Percentiles rank a stretch among this genome's conserved stretches.
Evolutionary conservation across 2,329 filamentous ascomycete genomes (phyloP).

Genomic region (Zalaria sp.): DNA sequence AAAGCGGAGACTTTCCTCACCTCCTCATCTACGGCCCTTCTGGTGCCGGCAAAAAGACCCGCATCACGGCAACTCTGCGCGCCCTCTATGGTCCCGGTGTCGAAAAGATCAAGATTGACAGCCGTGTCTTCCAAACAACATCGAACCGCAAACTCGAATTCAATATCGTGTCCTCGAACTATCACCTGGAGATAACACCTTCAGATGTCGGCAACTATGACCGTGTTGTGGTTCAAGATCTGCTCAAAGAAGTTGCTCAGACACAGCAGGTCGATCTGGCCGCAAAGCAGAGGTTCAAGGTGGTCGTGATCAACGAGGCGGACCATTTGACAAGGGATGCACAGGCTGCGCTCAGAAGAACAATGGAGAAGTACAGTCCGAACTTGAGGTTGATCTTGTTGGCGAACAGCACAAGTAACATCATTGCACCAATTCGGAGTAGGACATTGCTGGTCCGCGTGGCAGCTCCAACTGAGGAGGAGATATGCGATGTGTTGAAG

Average conservation of each 20-base stretch:
- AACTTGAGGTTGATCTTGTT: conserved; percentile 84
- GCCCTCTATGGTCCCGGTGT: conserved; percentile 91
- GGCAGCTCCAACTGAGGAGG: conserved; percentile 68
- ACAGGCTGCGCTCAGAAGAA: conserved; percentile 83
- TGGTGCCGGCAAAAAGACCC: conserved; percentile 93
- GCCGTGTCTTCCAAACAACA: conserved; percentile 87
- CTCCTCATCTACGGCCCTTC: conserved; percentile 94
- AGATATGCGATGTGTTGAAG: conserved; percentile 67
- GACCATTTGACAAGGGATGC: conserved; percentile 89
- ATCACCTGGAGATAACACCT: conserved; percentile 96
- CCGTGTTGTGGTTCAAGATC: conserved; percentile 85
- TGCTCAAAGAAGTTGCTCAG: conserved; percentile 95
- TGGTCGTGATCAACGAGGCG: conserved; percentile 97
- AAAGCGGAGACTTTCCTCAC: conserved; percentile 95
- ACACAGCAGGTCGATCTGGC: conserved; percentile 95
- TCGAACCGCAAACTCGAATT: conserved; percentile 93
- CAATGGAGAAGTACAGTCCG: conserved; percentile 98
- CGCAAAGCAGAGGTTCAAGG: conserved; percentile 89
- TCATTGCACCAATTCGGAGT: conserved; percentile 94
- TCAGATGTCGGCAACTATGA: conserved; percentile 96
- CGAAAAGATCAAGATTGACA: conserved; percentile 99
- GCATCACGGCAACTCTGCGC: conserved; percentile 87
- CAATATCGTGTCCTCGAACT: conserved; percentile 94
- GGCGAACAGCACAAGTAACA: conserved; percentile 93
- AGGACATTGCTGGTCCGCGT: conserved; percentile 85